Conservation (phyloP, 2,329 filamentous ascomycete species). For the Trichophyton schoenleinii region DNA sequence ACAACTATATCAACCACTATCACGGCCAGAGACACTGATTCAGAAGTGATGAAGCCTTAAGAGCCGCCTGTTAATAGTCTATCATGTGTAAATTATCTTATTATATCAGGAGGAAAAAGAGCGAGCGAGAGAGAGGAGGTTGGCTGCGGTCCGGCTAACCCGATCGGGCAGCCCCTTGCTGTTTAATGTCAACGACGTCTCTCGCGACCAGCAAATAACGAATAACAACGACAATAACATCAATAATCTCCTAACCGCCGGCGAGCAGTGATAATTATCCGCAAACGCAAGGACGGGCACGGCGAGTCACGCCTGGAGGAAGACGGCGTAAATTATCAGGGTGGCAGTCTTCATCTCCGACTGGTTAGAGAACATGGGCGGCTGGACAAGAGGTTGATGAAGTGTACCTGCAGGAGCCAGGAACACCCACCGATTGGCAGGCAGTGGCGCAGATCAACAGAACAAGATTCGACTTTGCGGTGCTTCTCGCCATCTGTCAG, state of each 20-base stretch:
- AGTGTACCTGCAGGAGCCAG: constrained; percentile 1
- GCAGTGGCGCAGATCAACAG: not conserved
- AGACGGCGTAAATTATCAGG: constrained; percentile 1
- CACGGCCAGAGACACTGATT: not conserved
- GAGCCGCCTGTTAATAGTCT: not conserved
- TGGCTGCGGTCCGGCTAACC: not conserved
- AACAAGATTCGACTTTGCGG: not conserved
- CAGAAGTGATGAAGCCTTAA: not conserved
- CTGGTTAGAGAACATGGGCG: not conserved
- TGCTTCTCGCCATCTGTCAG: not conserved
- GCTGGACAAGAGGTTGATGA: not conserved
- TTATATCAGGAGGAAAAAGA: not conserved
- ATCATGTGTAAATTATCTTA: no score
- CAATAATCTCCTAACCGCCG: not conserved
- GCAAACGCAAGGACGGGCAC: not conserved
- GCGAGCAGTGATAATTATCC: not conserved
- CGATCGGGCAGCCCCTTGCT: not conserved
- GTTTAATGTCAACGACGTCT: no score
- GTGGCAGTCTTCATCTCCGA: not conserved
- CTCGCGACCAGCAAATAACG: not conserved
- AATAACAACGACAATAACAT: not conserved
- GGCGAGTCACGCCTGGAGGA: not conserved
- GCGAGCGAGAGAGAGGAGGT: not conserved
- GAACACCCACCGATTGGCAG: not conserved
- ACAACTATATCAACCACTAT: not conserved